phyloP scores from a whole-genome alignment of 192 early-diverging fungal genomes.

The Kappamyces sp. region DNA sequence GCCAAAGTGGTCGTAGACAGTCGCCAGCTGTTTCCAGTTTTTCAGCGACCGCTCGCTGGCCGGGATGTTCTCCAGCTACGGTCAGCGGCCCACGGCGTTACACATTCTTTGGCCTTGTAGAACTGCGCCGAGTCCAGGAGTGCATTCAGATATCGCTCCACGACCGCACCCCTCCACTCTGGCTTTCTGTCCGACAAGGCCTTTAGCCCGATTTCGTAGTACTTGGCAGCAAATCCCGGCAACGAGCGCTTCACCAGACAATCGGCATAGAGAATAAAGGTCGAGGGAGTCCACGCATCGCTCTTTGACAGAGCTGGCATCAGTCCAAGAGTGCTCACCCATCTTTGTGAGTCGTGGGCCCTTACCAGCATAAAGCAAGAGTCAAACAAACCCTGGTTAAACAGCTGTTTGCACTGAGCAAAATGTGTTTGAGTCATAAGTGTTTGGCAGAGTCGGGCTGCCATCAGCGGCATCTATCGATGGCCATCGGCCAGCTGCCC shows the following conservation, averaged over 20 bases:
- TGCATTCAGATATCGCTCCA: slow-evolving; percentile 11
- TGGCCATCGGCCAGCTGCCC: too few relatives aligned
- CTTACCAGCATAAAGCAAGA: slow-evolving; percentile 3
- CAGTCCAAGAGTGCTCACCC: too few relatives aligned
- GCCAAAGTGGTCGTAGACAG: slow-evolving; percentile 7
- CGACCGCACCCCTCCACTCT: slow-evolving; percentile 3
- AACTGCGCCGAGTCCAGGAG: slow-evolving; percentile 3
- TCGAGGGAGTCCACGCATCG: too few relatives aligned
- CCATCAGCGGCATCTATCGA: too few relatives aligned
- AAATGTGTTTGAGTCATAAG: too few relatives aligned
- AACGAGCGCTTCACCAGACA: slow-evolving; percentile 14
- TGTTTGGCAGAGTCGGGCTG: too few relatives aligned
- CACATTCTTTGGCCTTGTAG: slow-evolving; percentile 2
- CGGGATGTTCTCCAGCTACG: too few relatives aligned
- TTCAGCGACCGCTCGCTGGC: neutral
- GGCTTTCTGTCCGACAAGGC: neutral
- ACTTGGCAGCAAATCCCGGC: neutral
- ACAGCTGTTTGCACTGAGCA: slow-evolving; percentile 7
- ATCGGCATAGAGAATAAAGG: slow-evolving; percentile 9
- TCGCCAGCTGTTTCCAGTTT: slow-evolving; percentile 1
- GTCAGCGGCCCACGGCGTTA: too few relatives aligned
- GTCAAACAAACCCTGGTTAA: slow-evolving; percentile 9
- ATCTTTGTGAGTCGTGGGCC: slow-evolving; percentile 3
- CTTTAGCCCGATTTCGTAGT: slow-evolving; percentile 4
- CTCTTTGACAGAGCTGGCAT: too few relatives aligned